Conservation (phyloP, 108 stramenopile species). For the Skeletonema grethae region DNA sequence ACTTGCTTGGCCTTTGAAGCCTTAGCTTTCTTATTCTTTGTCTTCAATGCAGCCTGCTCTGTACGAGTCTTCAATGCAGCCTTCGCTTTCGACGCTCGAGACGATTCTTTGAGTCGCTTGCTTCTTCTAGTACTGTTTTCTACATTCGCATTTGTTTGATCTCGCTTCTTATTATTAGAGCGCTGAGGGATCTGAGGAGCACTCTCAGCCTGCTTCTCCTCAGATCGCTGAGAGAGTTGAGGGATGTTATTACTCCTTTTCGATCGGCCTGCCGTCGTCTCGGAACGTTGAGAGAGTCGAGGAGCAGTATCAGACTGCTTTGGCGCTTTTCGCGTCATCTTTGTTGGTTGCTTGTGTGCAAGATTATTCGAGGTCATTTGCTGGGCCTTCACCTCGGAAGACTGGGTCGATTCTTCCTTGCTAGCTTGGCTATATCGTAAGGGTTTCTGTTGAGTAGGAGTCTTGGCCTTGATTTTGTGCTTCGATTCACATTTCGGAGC, state of each 20-base stretch:
- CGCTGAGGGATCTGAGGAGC: neutral
- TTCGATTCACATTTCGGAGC: neutral
- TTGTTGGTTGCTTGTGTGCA: neutral
- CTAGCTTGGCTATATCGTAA: neutral
- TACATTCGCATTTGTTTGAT: neutral
- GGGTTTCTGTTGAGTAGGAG: neutral
- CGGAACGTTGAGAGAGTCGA: no score
- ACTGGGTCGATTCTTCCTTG: neutral
- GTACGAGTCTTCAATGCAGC: neutral
- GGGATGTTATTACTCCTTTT: no score
- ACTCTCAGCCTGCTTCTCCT: neutral
- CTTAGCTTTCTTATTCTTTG: neutral
- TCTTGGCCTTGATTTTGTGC: neutral
- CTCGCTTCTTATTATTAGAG: neutral
- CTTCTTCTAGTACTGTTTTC: conserved; percentile 7
- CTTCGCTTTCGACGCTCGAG: conserved; percentile 1
- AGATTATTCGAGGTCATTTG: neutral
- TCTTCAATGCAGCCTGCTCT: neutral
- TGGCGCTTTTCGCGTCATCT: neutral
- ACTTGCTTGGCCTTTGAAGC: neutral
- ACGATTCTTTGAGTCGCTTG: conserved; percentile 6
- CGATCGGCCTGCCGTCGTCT: no score
- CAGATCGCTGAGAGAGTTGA: neutral
- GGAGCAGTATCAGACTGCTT: neutral
- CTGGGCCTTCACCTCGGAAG: neutral